phyloP scores from a whole-genome alignment of 345 rosid genomes.

The Pseudoturritis turrita region DNA sequence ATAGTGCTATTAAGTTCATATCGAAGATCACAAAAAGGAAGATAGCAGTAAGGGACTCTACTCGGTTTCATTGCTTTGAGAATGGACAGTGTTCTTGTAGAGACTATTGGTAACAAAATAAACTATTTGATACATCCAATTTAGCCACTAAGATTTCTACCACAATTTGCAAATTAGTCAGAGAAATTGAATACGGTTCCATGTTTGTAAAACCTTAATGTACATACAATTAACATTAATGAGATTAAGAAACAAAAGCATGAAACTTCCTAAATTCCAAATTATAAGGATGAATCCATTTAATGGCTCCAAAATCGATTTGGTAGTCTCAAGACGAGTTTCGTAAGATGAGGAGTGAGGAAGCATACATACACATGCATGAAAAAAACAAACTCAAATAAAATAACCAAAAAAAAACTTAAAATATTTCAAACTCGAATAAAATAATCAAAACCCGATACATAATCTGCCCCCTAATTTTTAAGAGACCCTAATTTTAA shows the following conservation, averaged over 20 bases:
- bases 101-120: conserved; percentile 67
- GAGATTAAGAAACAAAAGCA: neutral
- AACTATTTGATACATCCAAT: neutral
- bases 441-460: too few species aligned
- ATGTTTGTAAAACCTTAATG: conserved; percentile 2
- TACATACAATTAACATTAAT: neutral
- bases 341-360: conserved; percentile 20
- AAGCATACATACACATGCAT: conserved; percentile 12
- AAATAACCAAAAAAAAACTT: too few species aligned
- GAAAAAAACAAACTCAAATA: too few species aligned
- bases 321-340: conserved; percentile 10
- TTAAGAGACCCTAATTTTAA: too few species aligned
- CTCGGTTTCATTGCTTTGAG: conserved; percentile 82
- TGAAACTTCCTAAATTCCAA: neutral
- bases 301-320: neutral
- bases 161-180: neutral
- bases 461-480: too few species aligned
- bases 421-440: too few species aligned
- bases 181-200: neutral
- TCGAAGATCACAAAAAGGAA: conserved; percentile 65
- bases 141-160: neutral
- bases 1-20: conserved; percentile 72
- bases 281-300: neutral
- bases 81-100: conserved; percentile 74
- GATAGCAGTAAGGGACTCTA: conserved; percentile 71